Base-by-base conservation (phyloP, 352 stramenopile species). In the Globisporangium polare region DNA sequence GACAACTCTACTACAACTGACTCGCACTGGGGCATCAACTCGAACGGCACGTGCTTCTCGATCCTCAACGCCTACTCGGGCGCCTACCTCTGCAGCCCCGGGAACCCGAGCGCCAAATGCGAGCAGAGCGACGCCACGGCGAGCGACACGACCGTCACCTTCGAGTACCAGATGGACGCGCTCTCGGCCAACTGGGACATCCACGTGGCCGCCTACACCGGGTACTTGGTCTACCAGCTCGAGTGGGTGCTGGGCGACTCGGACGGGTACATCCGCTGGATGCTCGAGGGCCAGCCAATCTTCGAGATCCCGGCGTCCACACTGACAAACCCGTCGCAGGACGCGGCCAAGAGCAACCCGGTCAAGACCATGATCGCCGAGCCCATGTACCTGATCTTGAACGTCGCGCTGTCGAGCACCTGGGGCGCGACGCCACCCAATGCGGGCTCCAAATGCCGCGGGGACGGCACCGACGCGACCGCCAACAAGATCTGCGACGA, bases 331-430 rank as follows among this genome's bases (percentile, higher is more conserved):
- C 66, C 70, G 1, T 74, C 78, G 10, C 80, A 90, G 43, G 77
- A 90, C 53, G 51, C 60, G 5, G 50, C 53, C 0, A 69, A 83
- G 53, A 80, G 58, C 64, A 94, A 73, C 85, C 89, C 80, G 66
- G 87, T 72, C 73, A 96, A 77, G 73, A 92, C 86, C 63, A 98
- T 98, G 78, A 84, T 97, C 20, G 81, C 92, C n/a, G 95, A 98
- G 67, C 95, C 95, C 2, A 90, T 96, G 77, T 98, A 98, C 61
- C 65, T 98, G 59, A 86, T 98, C 49, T 83, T 98, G 55, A 98
- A 98, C 73, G 97, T 96, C 26, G 95, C 95, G 2, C 76, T 98
- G 59, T 97, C 89, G 10, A 86, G 71, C 26, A 87, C 89, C 27
- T 98, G 94, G 95, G 79, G 80, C 15, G 66, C 84, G 0, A 76